Conservation (phyloP, 805 yeast species). For the Ogataea neopini region DNA sequence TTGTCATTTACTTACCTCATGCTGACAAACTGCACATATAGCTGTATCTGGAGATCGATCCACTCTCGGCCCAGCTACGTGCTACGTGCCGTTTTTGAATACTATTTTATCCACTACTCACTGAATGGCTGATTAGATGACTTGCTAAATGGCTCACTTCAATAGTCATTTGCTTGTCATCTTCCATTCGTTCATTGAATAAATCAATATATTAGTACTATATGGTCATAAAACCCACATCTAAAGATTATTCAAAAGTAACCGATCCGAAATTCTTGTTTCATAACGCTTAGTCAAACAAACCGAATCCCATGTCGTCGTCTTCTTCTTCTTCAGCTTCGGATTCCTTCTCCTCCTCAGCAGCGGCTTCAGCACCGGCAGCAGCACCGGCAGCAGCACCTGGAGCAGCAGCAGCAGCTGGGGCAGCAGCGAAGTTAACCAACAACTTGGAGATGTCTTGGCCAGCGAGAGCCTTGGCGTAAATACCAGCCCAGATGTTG, state of each 20-base stretch:
- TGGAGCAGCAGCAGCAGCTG: conserved; percentile 53
- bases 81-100: no score
- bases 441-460: conserved; percentile 72
- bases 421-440: conserved; percentile 53
- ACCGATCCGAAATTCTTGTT: background rate
- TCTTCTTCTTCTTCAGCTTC: conserved; percentile 68
- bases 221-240: background rate
- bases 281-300: conserved; percentile 64
- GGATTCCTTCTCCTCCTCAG: conserved; percentile 56
- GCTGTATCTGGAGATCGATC: no score
- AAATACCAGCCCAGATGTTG: conserved; percentile 77
- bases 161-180: no score
- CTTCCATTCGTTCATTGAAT: background rate
- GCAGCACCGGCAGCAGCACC: conserved; percentile 48
- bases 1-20: no score
- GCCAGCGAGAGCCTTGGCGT: conserved; percentile 80
- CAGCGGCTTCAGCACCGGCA: conserved; percentile 45
- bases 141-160: background rate
- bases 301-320: conserved; percentile 90
- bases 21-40: no score
- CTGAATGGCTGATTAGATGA: no score
- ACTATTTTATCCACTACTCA: no score
- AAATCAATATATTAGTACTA: conserved; percentile 2
- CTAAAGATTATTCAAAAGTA: background rate
- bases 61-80: no score